Base-by-base conservation (phyloP, 345 rosid genomes). In the Hirschfeldia incana region DNA sequence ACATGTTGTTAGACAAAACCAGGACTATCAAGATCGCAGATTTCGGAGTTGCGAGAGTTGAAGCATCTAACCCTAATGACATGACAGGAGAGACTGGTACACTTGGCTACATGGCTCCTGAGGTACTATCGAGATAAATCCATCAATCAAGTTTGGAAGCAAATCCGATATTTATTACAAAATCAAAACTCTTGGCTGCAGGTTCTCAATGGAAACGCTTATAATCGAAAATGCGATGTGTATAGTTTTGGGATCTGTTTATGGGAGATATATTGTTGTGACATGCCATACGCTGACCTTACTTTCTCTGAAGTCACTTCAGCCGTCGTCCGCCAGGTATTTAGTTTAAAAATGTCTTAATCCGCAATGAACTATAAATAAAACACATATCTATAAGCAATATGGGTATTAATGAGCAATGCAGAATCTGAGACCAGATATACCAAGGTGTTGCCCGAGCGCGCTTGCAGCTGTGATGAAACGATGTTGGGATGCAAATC, bases 11-110 rank as follows among this genome's bases (percentile, higher is more conserved):
- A 84, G 97, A 95, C 86, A 95, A 88, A 84, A 77, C 86, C 1
- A 87, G 99, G 10, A 89, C 90, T 0, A 86, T 95, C 8, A 95
- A 95, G 81, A 93, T 93, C 46, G 99, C 98, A 4, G 99, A 95
- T 83, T 21, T 21, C 21, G 21, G 21, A 21, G 21, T 21, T 21
- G 21, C 21, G 21, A 21, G 21, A 21, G 21, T 95, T 37, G 99
- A 95, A 83, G 99, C 98, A 59, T 95, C 99, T 57, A 95, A 95
- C 85, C 97, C 98, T 65, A 93, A 88, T 81, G 99, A 95, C 78
- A 95, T 95, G 99, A 95, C 99, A n/a, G 99, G 99, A 73, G 99
- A 95, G 86, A 95, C 99, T 30, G 99, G 99, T 59, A 95, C 99
- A 36, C 94, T 95, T 44, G 99, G 99, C 66, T 95, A 95, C 84